phyloP scores from a whole-genome alignment of 306 rosid genomes.

The Rosa multiflora region DNA sequence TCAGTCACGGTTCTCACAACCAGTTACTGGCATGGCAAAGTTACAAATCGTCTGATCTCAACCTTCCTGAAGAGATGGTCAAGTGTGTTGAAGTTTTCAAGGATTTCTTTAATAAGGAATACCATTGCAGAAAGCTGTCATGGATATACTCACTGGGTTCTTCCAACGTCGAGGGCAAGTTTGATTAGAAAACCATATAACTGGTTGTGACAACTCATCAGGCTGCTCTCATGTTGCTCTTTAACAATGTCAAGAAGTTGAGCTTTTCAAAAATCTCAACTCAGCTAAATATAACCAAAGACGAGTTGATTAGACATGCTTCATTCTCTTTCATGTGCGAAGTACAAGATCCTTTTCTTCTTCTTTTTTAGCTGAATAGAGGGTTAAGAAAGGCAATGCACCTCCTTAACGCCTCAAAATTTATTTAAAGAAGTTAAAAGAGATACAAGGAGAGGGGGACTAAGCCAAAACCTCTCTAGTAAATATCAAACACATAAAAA shows the following conservation, averaged over 20 bases:
- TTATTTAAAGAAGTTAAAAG: too few relatives aligned
- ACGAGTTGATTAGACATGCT: conserved; percentile 57
- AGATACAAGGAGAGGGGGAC: too few relatives aligned
- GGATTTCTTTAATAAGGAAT: conserved; percentile 50
- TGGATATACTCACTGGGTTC: conserved; percentile 83
- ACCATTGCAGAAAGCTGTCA: conserved; percentile 62
- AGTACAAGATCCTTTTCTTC: too few relatives aligned
- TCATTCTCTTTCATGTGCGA: conserved; percentile 60
- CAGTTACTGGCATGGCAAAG: conserved; percentile 92
- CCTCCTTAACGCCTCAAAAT: too few relatives aligned
- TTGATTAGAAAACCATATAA: conserved; percentile 58
- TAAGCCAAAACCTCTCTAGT: too few relatives aligned
- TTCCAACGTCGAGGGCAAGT: conserved; percentile 61
- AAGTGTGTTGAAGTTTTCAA: conserved; percentile 70
- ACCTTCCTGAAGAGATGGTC: conserved; percentile 28
- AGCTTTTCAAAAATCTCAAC: conserved; percentile 72
- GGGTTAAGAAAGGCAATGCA: too few relatives aligned
- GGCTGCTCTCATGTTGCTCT: conserved; percentile 72
- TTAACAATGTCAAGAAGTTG: conserved; percentile 60
- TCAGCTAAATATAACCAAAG: conserved; percentile 57
- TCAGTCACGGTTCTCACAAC: conserved; percentile 70
- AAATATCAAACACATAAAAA: too few relatives aligned
- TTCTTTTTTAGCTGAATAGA: too few relatives aligned
- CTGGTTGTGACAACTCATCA: conserved; percentile 68
- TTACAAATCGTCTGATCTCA: conserved; percentile 67